phyloP scores from a whole-genome alignment of 2,329 filamentous ascomycete species.

The Fusarium sp. region DNA sequence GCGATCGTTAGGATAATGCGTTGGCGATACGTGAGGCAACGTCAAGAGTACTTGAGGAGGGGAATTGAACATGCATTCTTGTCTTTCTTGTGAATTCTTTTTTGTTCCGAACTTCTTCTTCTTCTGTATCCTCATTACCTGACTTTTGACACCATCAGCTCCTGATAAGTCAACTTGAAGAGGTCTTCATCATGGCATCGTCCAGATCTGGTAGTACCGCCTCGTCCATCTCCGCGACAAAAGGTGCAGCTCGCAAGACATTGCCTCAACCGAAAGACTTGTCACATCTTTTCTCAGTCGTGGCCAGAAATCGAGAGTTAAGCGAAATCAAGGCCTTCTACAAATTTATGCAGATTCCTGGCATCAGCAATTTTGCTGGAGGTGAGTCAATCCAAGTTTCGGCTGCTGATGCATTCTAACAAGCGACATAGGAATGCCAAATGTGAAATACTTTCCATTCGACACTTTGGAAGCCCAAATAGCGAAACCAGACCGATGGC shows the following conservation, averaged over 20 bases:
- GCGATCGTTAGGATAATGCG: slow-evolving; percentile 13
- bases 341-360: slow-evolving; percentile 79
- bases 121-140: background rate
- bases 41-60: slow-evolving; percentile 34
- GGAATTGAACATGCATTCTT: slow-evolving; percentile 4
- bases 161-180: slow-evolving; percentile 1
- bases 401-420: slow-evolving; percentile 22
- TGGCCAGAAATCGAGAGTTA: slow-evolving; percentile 71
- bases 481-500: slow-evolving; percentile 79
- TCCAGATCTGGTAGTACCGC: slow-evolving; percentile 26
- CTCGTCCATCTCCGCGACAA: slow-evolving; percentile 9
- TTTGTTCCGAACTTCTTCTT: background rate
- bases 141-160: background rate
- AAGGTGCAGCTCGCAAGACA: slow-evolving; percentile 21
- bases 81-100: slow-evolving; percentile 15
- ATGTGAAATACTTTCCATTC: slow-evolving; percentile 86
- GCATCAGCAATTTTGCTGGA: slow-evolving; percentile 72
- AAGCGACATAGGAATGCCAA: slow-evolving; percentile 74
- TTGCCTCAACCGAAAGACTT: slow-evolving; percentile 72
- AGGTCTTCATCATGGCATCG: slow-evolving; percentile 33
- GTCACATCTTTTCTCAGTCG: slow-evolving; percentile 80
- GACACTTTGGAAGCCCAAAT: slow-evolving; percentile 88
- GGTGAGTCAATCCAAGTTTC: slow-evolving; percentile 58
- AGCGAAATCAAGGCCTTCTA: slow-evolving; percentile 85
- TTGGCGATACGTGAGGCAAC: slow-evolving; percentile 10